Evolutionary conservation across 768 basidiomycete genomes (phyloP).

Genomic region (Russula sp.): DNA sequence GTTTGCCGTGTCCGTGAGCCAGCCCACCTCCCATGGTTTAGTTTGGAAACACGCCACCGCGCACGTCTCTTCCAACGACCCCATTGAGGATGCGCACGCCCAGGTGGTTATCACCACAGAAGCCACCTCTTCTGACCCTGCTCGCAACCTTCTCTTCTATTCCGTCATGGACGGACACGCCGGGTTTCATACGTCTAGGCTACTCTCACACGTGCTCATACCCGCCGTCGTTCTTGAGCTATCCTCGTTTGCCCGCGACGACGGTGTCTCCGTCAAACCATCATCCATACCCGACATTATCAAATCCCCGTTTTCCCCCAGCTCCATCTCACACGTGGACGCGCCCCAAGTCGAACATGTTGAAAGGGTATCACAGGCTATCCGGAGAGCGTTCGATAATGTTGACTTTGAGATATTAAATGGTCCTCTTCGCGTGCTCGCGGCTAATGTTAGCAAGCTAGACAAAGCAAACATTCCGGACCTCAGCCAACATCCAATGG

Average conservation of each 20-base stretch:
- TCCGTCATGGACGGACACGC: constrained; percentile 89
- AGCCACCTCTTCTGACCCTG: constrained; percentile 46
- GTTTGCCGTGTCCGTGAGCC: constrained; percentile 40
- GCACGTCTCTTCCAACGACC: constrained; percentile 75
- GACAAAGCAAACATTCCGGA: constrained; percentile 51
- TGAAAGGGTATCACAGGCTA: constrained; percentile 50
- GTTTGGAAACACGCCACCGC: constrained; percentile 76
- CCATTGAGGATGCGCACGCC: constrained; percentile 85
- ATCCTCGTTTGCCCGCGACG: constrained; percentile 40
- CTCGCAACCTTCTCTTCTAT: constrained; percentile 77
- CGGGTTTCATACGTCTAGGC: constrained; percentile 74
- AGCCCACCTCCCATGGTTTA: constrained; percentile 45
- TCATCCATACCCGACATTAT: constrained; percentile 30
- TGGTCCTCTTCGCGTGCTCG: constrained; percentile 68
- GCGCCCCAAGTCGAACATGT: constrained; percentile 41
- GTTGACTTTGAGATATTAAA: constrained; percentile 82
- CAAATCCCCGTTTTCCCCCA: constrained; percentile 32
- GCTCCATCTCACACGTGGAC: constrained; percentile 21
- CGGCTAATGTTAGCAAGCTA: constrained; percentile 44
- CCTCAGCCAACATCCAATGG: constrained; percentile 63
- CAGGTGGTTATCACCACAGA: constrained; percentile 61
- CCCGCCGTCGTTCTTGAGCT: constrained; percentile 79
- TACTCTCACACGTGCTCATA: constrained; percentile 79
- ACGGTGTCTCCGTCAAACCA: constrained; percentile 25
- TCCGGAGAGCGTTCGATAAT: constrained; percentile 68